These are phyloP conservation scores for Penicillium psychrosexuale DNA, from an alignment of 2,329 filamentous ascomycete species.

Conservation along the genomic window DNA sequence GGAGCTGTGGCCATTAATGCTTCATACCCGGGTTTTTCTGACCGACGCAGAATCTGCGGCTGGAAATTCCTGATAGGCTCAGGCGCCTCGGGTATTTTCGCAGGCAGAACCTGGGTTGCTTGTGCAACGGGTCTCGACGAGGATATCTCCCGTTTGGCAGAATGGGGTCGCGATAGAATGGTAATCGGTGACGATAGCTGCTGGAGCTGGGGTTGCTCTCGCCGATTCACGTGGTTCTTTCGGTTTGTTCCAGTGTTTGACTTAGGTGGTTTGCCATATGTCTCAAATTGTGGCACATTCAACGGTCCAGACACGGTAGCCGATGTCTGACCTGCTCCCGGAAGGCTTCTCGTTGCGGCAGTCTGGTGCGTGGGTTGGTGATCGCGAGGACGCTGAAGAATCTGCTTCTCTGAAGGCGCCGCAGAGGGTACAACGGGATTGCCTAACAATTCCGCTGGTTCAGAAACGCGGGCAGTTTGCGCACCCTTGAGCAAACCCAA, in stretches of 20 bases:
- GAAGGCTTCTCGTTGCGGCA: slow-evolving; percentile 15
- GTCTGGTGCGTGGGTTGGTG: slow-evolving; percentile 14
- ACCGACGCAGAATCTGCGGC: slow-evolving; percentile 54
- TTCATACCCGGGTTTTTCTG: slow-evolving; percentile 39
- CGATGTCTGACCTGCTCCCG: slow-evolving; percentile 27
- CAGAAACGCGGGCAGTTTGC: slow-evolving; percentile 12
- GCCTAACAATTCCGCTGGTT: slow-evolving; percentile 45
- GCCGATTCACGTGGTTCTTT: slow-evolving; percentile 23
- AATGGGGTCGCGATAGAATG: slow-evolving; percentile 37
- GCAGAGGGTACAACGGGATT: slow-evolving; percentile 37
- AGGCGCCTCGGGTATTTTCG: slow-evolving; percentile 25
- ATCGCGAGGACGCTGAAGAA: slow-evolving; percentile 31
- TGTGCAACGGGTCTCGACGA: slow-evolving; percentile 14
- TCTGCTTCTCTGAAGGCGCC: slow-evolving; percentile 25
- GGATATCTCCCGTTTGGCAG: slow-evolving; percentile 28
- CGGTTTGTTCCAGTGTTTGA: slow-evolving; percentile 21
- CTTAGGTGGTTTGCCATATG: slow-evolving; percentile 27
- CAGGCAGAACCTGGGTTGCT: slow-evolving; percentile 11
- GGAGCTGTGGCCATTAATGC: slow-evolving; percentile 19
- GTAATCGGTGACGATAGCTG: slow-evolving; percentile 35
- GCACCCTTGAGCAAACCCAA: slow-evolving; percentile 34
- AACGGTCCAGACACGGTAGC: slow-evolving; percentile 43
- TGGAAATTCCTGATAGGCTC: slow-evolving; percentile 49
- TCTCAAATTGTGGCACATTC: slow-evolving; percentile 41
- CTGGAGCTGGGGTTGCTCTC: slow-evolving; percentile 20